These are phyloP conservation scores for Lentinula lateritia DNA, from an alignment of 768 basidiomycete genomes.

Conservation along the genomic window DNA sequence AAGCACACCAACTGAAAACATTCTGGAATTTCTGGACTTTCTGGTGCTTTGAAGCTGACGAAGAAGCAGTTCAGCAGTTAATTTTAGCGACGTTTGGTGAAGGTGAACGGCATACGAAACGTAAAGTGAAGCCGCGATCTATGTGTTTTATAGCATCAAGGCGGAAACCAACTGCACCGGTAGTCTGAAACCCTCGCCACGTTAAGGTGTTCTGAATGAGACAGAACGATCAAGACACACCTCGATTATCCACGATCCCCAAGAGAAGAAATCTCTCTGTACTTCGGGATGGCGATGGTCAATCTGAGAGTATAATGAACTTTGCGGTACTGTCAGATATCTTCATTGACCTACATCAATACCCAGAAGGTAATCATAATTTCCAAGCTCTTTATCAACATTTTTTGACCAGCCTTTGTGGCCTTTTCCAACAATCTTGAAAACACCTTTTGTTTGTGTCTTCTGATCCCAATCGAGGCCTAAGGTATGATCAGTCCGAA, in stretches of 20 bases:
- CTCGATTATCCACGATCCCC: constrained; percentile 76
- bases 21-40: constrained; percentile 30
- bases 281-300: constrained; percentile 83
- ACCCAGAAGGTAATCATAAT: constrained; percentile 82
- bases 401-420: constrained; percentile 77
- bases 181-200: constrained; percentile 39
- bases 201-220: background rate
- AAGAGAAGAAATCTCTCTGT: constrained; percentile 62
- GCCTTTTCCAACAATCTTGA: constrained; percentile 58
- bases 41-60: constrained; percentile 51
- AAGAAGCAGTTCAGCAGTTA: background rate
- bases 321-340: background rate
- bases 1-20: constrained; percentile 55
- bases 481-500: constrained; percentile 14
- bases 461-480: constrained; percentile 84
- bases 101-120: constrained; percentile 47
- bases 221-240: constrained; percentile 13
- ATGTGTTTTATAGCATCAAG: constrained; percentile 92
- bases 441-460: constrained; percentile 59
- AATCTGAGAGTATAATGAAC: constrained; percentile 39
- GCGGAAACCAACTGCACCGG: constrained; percentile 69
- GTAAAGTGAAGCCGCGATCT: constrained; percentile 60
- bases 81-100: background rate
- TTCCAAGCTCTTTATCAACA: constrained; percentile 82
- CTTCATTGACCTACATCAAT: constrained; percentile 42